Evolutionary conservation across 2,329 filamentous ascomycete genomes (phyloP).

Genomic region (Nothomitra cinnamomea): DNA sequence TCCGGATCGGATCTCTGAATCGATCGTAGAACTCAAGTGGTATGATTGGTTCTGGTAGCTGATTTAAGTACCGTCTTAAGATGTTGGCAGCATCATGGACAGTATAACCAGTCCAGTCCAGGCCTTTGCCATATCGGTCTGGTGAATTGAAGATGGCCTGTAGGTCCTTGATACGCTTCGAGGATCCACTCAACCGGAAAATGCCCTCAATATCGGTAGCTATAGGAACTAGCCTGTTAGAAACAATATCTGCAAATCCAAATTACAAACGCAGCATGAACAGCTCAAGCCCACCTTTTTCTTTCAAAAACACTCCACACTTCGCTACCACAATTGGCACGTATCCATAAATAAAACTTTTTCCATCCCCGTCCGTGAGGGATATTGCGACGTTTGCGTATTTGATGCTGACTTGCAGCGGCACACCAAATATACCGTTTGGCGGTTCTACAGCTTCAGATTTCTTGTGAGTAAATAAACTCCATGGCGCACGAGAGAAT

Average conservation of each 20-base stretch:
- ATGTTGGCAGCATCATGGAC: slow-evolving; percentile 98
- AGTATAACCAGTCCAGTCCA: slow-evolving; percentile 94
- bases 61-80: slow-evolving; percentile 84
- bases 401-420: slow-evolving; percentile 81
- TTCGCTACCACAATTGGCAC: slow-evolving; percentile 97
- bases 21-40: slow-evolving; percentile 83
- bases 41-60: slow-evolving; percentile 90
- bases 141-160: slow-evolving; percentile 86
- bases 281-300: slow-evolving; percentile 58
- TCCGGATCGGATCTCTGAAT: slow-evolving; percentile 54
- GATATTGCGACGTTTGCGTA: slow-evolving; percentile 98
- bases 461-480: background rate
- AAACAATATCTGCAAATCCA: background rate
- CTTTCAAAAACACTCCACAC: slow-evolving; percentile 91
- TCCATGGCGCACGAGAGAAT: background rate
- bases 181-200: slow-evolving; percentile 86
- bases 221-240: slow-evolving; percentile 21
- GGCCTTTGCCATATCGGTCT: slow-evolving; percentile 85
- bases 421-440: slow-evolving; percentile 84
- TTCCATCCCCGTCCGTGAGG: slow-evolving; percentile 75
- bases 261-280: background rate
- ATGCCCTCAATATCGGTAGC: slow-evolving; percentile 92
- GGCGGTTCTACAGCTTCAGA: slow-evolving; percentile 18
- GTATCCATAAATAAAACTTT: slow-evolving; percentile 96
- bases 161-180: slow-evolving; percentile 95